Conservation (phyloP, 2,329 filamentous ascomycete genomes). For the Colletotrichum horii region DNA sequence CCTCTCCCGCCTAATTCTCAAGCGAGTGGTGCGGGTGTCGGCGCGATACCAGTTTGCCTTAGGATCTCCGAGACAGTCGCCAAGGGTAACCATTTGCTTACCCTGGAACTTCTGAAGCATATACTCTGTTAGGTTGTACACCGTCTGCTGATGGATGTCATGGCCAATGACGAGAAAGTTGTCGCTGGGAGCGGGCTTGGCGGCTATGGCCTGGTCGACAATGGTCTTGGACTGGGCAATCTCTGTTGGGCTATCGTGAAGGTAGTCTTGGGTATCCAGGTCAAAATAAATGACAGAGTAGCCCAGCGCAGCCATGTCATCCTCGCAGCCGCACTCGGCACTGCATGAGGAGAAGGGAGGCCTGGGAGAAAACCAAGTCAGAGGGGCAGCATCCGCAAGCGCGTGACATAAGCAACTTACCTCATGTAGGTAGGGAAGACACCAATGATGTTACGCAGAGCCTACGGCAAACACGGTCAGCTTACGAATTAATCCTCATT, state of each 20-base stretch:
- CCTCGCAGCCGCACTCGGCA: constrained; percentile 8
- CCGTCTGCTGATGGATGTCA: constrained; percentile 46
- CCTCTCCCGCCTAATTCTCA: neutral
- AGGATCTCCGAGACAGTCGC: constrained; percentile 54
- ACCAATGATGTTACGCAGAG: constrained; percentile 58
- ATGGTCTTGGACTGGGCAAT: constrained; percentile 41
- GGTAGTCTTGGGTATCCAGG: constrained; percentile 41
- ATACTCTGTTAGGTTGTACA: constrained; percentile 42
- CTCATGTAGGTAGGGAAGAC: constrained; percentile 60
- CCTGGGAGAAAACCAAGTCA: neutral
- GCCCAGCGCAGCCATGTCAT: constrained; percentile 30
- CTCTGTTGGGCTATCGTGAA: constrained; percentile 30
- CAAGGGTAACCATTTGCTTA: constrained; percentile 51
- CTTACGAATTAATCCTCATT: constrained; percentile 26
- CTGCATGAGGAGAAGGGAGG: constrained; percentile 51
- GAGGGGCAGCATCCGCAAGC: neutral
- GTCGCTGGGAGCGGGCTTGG: constrained; percentile 28
- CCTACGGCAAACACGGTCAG: constrained; percentile 52
- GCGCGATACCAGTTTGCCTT: constrained; percentile 52
- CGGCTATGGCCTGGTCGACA: constrained; percentile 36
- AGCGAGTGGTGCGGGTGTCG: constrained; percentile 2
- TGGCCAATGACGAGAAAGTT: constrained; percentile 36
- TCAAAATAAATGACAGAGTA: constrained; percentile 42
- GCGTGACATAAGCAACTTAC: neutral
- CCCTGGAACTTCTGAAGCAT: constrained; percentile 38